phyloP scores from a whole-genome alignment of 495 filamentous ascomycete genomes.

The Xylaria telfairii region DNA sequence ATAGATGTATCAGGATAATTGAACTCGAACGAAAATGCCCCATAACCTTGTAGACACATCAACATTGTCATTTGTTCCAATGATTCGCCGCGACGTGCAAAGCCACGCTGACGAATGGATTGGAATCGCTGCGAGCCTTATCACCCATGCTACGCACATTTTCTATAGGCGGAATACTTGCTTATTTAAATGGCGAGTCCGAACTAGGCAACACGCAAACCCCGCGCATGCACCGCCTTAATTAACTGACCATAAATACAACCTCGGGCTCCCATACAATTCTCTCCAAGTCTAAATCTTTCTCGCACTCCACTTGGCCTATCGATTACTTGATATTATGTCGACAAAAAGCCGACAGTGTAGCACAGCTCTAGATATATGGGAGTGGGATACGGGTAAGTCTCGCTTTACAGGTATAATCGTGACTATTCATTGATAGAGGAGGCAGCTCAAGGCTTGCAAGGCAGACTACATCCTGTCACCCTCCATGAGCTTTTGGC shows the following conservation, averaged over 20 bases:
- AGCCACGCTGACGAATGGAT: not conserved
- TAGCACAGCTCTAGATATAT: not conserved
- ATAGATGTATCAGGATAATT: no score
- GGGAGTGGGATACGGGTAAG: constrained; percentile 14
- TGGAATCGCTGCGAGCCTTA: not conserved
- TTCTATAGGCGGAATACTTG: not conserved
- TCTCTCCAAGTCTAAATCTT: not conserved
- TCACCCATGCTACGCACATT: not conserved
- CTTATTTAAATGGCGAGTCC: not conserved
- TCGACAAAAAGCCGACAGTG: not conserved
- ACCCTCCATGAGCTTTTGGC: not conserved
- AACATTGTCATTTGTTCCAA: not conserved
- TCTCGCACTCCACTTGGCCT: not conserved
- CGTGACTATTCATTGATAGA: not conserved
- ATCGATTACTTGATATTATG: not conserved
- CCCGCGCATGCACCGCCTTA: not conserved
- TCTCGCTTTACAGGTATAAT: not conserved
- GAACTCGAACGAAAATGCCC: no score
- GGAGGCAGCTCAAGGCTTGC: constrained; percentile 7
- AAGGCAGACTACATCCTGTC: not conserved
- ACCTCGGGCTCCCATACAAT: not conserved
- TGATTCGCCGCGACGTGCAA: not conserved
- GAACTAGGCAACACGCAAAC: not conserved
- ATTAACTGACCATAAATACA: not conserved
- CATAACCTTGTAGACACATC: not conserved